Base-by-base conservation (phyloP, 2,329 filamentous ascomycete genomes). In the Aspergillus cejpii region DNA sequence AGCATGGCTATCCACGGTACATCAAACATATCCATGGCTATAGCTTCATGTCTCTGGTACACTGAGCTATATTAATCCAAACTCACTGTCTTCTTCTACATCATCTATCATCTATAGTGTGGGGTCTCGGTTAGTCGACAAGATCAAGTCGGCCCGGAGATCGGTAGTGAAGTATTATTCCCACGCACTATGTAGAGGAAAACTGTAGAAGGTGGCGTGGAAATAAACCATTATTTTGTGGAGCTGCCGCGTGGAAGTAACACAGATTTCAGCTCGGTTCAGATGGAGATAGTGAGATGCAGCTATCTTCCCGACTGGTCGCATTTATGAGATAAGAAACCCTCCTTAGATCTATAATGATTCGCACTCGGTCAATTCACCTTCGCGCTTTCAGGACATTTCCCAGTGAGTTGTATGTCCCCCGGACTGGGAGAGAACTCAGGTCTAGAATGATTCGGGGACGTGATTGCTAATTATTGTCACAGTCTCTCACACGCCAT, bases 121-220 rank as follows among this genome's bases (percentile, higher is more conserved):
- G 11, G 31, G n/a, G n/a, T n/a, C 31, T 34, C 31, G 31, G 31
- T 6, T 34, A 34, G 7, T 8, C 17, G 7, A 20, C 3, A 15
- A 20, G 31, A 12, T 20, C 3, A 34, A 34, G 48, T 55, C 52
- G 52, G 54, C 43, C 47, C 50, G 52, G 39, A 11, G 11, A 19
- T 56, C 52, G 52, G 48, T 38, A 53, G 39, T 55, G 33, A n/a
- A 8, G 7, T 0, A 1, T n/a, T 49, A 48, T 44, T 49, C 29
- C 50, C 50, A 56, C 51, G 27, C 48, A 17, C 28, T 10, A 3
- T 14, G 2, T 3, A 1, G 5, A 6, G 1, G 12, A 7, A 5
- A 29, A 23, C 10, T 2, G 11, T 15, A 6, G 17, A 26, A 10
- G 8, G 14, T 10, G 10, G 11, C 6, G 41, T 43, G 31, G 42